These are phyloP conservation scores for Ceriops zippeliana DNA, from an alignment of 345 rosid species.

Conservation along the genomic window DNA sequence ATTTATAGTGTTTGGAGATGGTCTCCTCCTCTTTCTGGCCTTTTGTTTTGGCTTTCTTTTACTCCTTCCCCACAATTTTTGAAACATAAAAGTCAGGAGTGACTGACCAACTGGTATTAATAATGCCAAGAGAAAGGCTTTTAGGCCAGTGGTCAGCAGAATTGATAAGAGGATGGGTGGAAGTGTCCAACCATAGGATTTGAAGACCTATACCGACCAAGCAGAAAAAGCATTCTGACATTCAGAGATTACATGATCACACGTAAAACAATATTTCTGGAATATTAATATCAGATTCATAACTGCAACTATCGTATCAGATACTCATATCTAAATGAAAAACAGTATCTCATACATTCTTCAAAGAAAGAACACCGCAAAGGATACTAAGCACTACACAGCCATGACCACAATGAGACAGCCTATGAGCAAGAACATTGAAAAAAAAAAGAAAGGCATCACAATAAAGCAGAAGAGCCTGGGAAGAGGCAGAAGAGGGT, in stretches of 20 bases:
- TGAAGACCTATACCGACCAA: slow-evolving; percentile 44
- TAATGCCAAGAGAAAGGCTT: slow-evolving; percentile 46
- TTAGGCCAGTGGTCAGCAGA: slow-evolving; percentile 51
- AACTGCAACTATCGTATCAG: too few relatives aligned
- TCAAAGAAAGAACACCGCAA: too few relatives aligned
- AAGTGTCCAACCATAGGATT: slow-evolving; percentile 56
- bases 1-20: slow-evolving; percentile 13
- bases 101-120: slow-evolving; percentile 42
- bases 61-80: slow-evolving; percentile 26
- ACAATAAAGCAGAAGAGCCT: too few relatives aligned
- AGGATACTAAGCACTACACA: too few relatives aligned
- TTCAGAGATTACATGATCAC: not conserved
- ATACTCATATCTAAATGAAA: too few relatives aligned
- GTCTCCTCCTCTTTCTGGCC: slow-evolving; percentile 27
- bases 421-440: too few relatives aligned
- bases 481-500: too few relatives aligned
- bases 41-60: slow-evolving; percentile 23
- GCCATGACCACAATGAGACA: too few relatives aligned
- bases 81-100: slow-evolving; percentile 25
- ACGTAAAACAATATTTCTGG: not conserved
- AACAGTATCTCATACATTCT: too few relatives aligned
- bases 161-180: slow-evolving; percentile 41
- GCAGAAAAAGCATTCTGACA: slow-evolving; percentile 7
- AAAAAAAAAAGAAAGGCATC: too few relatives aligned
- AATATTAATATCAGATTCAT: too few relatives aligned